Percentiles rank a stretch among this genome's conserved stretches.
phyloP scores from a whole-genome alignment of 2,329 filamentous ascomycete genomes.

The Monosporascus sp. region DNA sequence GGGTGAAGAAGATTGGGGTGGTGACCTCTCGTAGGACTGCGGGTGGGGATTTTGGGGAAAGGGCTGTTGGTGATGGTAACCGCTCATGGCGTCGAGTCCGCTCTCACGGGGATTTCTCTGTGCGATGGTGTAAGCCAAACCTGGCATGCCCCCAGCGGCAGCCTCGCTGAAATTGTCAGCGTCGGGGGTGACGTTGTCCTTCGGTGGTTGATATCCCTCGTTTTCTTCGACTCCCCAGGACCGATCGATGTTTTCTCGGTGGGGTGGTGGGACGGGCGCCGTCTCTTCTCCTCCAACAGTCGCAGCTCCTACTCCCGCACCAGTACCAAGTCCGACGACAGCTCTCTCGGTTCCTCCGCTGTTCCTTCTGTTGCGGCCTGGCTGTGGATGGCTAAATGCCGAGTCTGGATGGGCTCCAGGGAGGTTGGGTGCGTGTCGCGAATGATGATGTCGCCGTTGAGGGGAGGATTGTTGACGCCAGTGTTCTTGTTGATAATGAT shows the following conservation, averaged over 20 bases:
- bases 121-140: conserved; percentile 61
- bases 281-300: conserved; percentile 17
- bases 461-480: too few species aligned
- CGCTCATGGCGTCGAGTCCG: conserved; percentile 57
- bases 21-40: conserved; percentile 12
- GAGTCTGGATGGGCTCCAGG: conserved; percentile 33
- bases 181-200: conserved; percentile 50
- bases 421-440: conserved; percentile 1
- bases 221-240: conserved; percentile 15
- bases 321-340: conserved; percentile 11
- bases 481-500: too few species aligned
- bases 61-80: conserved; percentile 21
- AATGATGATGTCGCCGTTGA: neutral
- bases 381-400: conserved; percentile 25
- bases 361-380: conserved; percentile 27
- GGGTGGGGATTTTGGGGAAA: conserved; percentile 10
- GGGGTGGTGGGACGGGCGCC: conserved; percentile 24
- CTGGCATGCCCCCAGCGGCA: conserved; percentile 61
- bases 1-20: conserved; percentile 7
- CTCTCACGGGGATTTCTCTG: conserved; percentile 60
- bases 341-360: conserved; percentile 18
- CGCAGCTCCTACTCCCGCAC: conserved; percentile 14
- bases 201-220: conserved; percentile 10
- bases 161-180: conserved; percentile 62
- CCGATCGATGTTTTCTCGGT: conserved; percentile 13